Evolutionary conservation across 306 rosid genomes (phyloP), one percentile per base, ranked within the genome.

Genomic region (Medicago lupulina): DNA sequence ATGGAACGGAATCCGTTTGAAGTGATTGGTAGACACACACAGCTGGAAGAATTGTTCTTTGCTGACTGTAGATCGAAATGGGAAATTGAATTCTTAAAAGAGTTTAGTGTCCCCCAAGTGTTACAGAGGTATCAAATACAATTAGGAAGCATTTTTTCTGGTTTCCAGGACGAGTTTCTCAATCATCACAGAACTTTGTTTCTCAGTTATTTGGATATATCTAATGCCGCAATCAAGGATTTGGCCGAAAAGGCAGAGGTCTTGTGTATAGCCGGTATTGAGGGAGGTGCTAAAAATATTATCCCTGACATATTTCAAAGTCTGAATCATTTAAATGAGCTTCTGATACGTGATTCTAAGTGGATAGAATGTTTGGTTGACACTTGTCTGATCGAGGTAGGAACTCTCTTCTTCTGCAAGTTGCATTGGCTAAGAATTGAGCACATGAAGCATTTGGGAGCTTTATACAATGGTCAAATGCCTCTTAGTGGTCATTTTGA

Each of bases 21-120:
- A 62, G 81, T 76, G 69, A 62, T 76, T 61, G 77, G 18, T 58
- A 43, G 28, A 62, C 54, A 50, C 43, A 2, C 23, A 0, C 17
- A 39, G 9, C 38, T 76, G 17, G 84, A 75, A 76, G 84, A 81
- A 43, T 4, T 70, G 39, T 81, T 76, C 67, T 16, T 79, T 2
- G 5, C 16, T 34, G 81, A 76, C 41, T 2, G 4, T 44, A 28
- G 31, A 34, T 41, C 21, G 1, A n/a, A 9, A 34, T 17, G 81
- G 76, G 63, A 38, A 14, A 51, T 36, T 3, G 41, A 18, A 16
- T 60, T 69, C 60, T 23, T 75, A 14, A 16, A 23, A 2, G 21
- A 65, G 3, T 31, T 65, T 55, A 57, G 38, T 28, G 59, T 10
- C 54, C 71, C 34, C 4, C 71, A 70, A 9, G 10, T 15, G 12